These are phyloP conservation scores for Camelina neglecta DNA, from an alignment of 345 rosid species.

Conservation along the genomic window DNA sequence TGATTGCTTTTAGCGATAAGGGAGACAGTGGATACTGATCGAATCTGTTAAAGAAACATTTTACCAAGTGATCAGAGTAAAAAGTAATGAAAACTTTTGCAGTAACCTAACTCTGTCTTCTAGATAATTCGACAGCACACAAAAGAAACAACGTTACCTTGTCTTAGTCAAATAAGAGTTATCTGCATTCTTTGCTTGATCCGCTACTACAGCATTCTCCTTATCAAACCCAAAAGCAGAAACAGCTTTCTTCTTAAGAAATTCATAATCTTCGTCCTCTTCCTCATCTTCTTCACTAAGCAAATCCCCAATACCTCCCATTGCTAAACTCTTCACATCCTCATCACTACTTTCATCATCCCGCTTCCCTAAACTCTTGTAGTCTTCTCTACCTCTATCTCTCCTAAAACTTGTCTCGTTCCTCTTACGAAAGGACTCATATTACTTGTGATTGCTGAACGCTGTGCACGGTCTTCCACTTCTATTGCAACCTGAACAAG, in stretches of 20 bases:
- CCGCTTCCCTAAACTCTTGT: conserved; percentile 35
- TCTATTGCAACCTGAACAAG: conserved; percentile 96
- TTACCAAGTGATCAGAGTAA: conserved; percentile 29
- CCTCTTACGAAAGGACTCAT: not conserved
- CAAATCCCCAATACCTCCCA: conserved; percentile 49
- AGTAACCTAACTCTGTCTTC: not conserved
- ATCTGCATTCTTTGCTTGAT: conserved; percentile 48
- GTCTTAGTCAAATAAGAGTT: conserved; percentile 78
- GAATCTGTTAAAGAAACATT: conserved; percentile 61
- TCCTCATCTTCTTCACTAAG: conserved; percentile 63
- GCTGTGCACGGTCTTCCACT: conserved; percentile 94
- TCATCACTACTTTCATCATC: conserved; percentile 46
- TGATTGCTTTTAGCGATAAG: conserved; percentile 78
- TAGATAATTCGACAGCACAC: not conserved
- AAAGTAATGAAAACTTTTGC: not conserved
- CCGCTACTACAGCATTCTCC: conserved; percentile 46
- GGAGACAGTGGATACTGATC: conserved; percentile 80
- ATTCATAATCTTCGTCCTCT: conserved; percentile 42
- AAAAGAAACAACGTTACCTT: conserved; percentile 52
- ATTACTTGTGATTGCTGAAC: conserved; percentile 95
- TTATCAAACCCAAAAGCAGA: conserved; percentile 53
- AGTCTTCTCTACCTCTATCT: conserved; percentile 22
- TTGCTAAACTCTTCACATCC: conserved; percentile 42
- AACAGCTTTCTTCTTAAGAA: conserved; percentile 46
- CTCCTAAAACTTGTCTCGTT: not conserved